Evolutionary conservation across 139 green algal species (phyloP), one percentile per base, ranked within the genome.

Genomic region (Chlamydomonas eustigma): DNA sequence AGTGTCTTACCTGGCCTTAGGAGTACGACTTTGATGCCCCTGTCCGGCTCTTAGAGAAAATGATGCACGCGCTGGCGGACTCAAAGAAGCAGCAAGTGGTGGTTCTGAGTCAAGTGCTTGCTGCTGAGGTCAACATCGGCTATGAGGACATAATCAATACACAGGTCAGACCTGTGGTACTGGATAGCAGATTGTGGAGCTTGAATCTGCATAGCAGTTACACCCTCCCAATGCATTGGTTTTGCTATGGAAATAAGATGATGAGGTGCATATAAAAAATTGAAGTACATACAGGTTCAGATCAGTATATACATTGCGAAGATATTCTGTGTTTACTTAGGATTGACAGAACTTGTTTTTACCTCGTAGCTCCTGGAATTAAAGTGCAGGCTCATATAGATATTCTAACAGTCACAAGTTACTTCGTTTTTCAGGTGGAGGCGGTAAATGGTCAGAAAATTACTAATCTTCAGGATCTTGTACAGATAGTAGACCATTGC

Each of bases 91-190:
- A 90, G 76, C 84, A 89, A 73, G 80, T 87, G 36, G 77, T 90
- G n/a, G 65, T 85, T 38, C 75, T 86, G 51, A 80, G 68, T 12
- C 83, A 88, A 76, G 90, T 94, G 38, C 84, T 97, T 78, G 92
- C 92, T 2, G 74, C 78, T 0, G 93, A 96, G 3, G 77, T 86
- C 36, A 94, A 87, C 65, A 81, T 94, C 1, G 93, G 92, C 0
- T 97, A 93, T 75, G 93, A 97, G 34, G 92, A 97, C 2, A 81
- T 96, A 30, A 76, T 86, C 67, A 97, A 97, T 80, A 91, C 85
- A 1, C 85, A 90, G 78, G 78, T 82, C n/a, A n/a, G 18, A 70
- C 58, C 6, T 24, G 24, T 70, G 58, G 58, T 8, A 24, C 34
- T 5, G 6, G 25, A 35, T 35, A 18, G 18, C 50, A 18, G 24